Evolutionary conservation across 805 yeast genomes (phyloP).

Genomic region (Candida coleopterorum): DNA sequence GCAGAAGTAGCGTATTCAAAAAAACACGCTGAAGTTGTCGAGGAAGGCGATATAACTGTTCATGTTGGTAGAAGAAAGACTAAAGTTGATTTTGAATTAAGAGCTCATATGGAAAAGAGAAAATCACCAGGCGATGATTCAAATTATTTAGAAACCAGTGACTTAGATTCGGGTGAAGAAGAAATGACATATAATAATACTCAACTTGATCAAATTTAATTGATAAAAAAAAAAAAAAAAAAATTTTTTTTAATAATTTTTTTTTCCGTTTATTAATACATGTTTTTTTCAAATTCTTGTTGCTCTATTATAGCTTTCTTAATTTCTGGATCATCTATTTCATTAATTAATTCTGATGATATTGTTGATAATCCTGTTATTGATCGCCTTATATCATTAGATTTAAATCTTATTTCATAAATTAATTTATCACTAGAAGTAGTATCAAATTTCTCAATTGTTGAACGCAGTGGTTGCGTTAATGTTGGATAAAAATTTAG

Average conservation of each 20-base stretch:
- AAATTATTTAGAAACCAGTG: slow-evolving; percentile 9
- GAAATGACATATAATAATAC: slow-evolving; percentile 9
- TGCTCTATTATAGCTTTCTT: slow-evolving; percentile 60
- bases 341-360: slow-evolving; percentile 54
- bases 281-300: slow-evolving; percentile 42
- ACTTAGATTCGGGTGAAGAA: slow-evolving; percentile 15
- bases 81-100: slow-evolving; percentile 40
- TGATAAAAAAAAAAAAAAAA: background rate
- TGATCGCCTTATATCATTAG: slow-evolving; percentile 43
- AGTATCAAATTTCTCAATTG: slow-evolving; percentile 21
- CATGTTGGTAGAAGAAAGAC: slow-evolving; percentile 44
- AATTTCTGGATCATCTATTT: slow-evolving; percentile 47
- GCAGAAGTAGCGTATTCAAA: slow-evolving; percentile 44
- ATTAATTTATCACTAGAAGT: slow-evolving; percentile 29
- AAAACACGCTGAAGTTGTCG: slow-evolving; percentile 44
- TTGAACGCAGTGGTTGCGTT: slow-evolving; percentile 64
- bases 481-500: slow-evolving; percentile 63
- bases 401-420: slow-evolving; percentile 42
- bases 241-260: background rate
- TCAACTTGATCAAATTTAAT: slow-evolving; percentile 2
- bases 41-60: slow-evolving; percentile 44
- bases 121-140: slow-evolving; percentile 10
- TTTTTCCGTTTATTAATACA: slow-evolving; percentile 2
- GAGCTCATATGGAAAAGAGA: slow-evolving; percentile 42
- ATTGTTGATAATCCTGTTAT: slow-evolving; percentile 66